Evolutionary conservation across 176 grass and related monocot species (phyloP).

Genomic region (Typha latifolia): DNA sequence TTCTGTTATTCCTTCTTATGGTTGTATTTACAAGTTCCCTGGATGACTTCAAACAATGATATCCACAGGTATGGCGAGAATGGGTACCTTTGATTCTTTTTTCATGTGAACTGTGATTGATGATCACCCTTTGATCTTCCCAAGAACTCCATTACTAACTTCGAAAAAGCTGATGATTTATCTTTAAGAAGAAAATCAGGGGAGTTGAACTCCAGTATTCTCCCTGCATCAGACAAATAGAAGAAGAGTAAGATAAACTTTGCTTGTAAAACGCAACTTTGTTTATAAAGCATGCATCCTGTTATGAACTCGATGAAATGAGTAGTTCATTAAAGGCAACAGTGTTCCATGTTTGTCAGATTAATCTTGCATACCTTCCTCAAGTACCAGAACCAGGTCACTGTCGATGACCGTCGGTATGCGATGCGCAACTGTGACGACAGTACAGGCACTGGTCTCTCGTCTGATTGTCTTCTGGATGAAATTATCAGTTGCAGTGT

Average conservation of each 20-base stretch:
- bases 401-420: slow-evolving; percentile 88
- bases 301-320: not conserved
- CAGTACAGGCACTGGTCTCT: slow-evolving; percentile 57
- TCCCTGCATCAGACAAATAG: slow-evolving; percentile 40
- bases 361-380: slow-evolving; percentile 50
- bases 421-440: slow-evolving; percentile 73
- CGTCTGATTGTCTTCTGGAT: slow-evolving; percentile 85
- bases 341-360: not conserved
- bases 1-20: not conserved
- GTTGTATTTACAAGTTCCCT: not conserved
- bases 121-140: slow-evolving; percentile 41
- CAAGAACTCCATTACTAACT: slow-evolving; percentile 64
- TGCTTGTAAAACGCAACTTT: not conserved
- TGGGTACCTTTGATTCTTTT: not conserved
- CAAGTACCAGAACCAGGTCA: slow-evolving; percentile 72
- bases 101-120: not conserved
- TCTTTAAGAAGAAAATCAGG: slow-evolving; percentile 52
- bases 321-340: not conserved
- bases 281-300: not conserved
- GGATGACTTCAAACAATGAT: not conserved
- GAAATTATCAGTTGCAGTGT: slow-evolving; percentile 73
- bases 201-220: slow-evolving; percentile 72
- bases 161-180: slow-evolving; percentile 66
- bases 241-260: not conserved
- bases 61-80: slow-evolving; percentile 4